Evolutionary conservation across 768 basidiomycete genomes (phyloP), one percentile per base, ranked within the genome.

Genomic region (Suillus hirtellus): DNA sequence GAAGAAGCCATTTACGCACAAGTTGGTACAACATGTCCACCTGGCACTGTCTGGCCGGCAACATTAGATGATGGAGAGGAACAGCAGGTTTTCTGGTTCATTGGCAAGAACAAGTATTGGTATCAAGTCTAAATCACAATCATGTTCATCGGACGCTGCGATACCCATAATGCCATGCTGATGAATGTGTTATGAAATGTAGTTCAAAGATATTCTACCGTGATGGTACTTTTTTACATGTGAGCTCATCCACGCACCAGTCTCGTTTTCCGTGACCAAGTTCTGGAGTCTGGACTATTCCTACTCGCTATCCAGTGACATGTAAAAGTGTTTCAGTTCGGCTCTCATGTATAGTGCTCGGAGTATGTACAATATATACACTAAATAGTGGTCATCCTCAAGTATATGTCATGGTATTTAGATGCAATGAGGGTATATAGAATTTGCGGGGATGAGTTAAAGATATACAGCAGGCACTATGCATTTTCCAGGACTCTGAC

Each of bases 51-150:
- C 42, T 75, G 74, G 61, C 65, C 71, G 60, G 71, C 66, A 65
- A 79, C 77, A 24, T 75, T 84, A 24, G 82, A 85, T 62, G 82
- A 88, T 27, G 72, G 75, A 12, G 86, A 89, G 67, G 87, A 85
- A 68, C 76, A 66, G 52, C 67, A 64, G 42, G 77, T 80, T 15
- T 86, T 82, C 65, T 89, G 88, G 85, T 85, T 89, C 67, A 73
- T 87, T 42, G 80, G 81, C 1, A 78, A 79, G 3, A 75, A 76
- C 42, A 83, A 80, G 63, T 84, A 81, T 59, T 92, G 91, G 90
- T 93, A 89, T 79, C 83, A 86, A 64, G 74, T 83, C 63, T 88
- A 79, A 53, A 46, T 46, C 53, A 53, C 31, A 31, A n/a, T n/a
- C 40, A 38, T 38, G 44, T 27, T 60, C 24, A 24, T 27, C 2